Evolutionary conservation across 2,329 filamentous ascomycete species (phyloP).

Genomic region (Colletotrichum eleusines): DNA sequence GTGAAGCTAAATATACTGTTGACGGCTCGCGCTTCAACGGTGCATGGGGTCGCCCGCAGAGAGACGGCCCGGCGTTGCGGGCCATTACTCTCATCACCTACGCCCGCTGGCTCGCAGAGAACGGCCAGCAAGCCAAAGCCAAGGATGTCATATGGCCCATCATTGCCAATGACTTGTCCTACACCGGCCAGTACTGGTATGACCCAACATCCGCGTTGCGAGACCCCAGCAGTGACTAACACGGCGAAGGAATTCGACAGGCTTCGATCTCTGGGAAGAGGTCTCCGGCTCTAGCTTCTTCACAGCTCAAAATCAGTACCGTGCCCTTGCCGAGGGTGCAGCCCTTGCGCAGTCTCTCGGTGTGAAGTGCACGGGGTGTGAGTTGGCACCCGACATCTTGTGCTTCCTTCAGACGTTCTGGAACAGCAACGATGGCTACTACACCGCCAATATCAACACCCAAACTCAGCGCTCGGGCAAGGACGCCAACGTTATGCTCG

Average conservation of each 20-base stretch:
- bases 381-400: conserved; percentile 62
- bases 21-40: conserved; percentile 63
- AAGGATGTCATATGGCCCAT: conserved; percentile 65
- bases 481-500: conserved; percentile 67
- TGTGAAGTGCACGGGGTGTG: conserved; percentile 62
- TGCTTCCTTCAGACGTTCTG: conserved; percentile 70
- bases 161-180: conserved; percentile 67
- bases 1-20: conserved; percentile 68
- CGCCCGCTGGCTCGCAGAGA: conserved; percentile 62
- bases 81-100: conserved; percentile 68
- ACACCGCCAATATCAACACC: conserved; percentile 64
- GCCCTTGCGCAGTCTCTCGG: conserved; percentile 63
- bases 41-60: conserved; percentile 69
- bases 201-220: background rate
- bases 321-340: conserved; percentile 62
- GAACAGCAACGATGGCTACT: conserved; percentile 62
- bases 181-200: conserved; percentile 64
- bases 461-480: conserved; percentile 63
- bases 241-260: conserved; percentile 58
- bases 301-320: conserved; percentile 66
- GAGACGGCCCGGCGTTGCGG: conserved; percentile 70
- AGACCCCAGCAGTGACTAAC: background rate
- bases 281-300: conserved; percentile 70
- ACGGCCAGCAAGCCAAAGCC: conserved; percentile 56
- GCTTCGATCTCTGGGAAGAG: conserved; percentile 73